phyloP scores from a whole-genome alignment of 306 rosid genomes.

The Mucuna pruriens region DNA sequence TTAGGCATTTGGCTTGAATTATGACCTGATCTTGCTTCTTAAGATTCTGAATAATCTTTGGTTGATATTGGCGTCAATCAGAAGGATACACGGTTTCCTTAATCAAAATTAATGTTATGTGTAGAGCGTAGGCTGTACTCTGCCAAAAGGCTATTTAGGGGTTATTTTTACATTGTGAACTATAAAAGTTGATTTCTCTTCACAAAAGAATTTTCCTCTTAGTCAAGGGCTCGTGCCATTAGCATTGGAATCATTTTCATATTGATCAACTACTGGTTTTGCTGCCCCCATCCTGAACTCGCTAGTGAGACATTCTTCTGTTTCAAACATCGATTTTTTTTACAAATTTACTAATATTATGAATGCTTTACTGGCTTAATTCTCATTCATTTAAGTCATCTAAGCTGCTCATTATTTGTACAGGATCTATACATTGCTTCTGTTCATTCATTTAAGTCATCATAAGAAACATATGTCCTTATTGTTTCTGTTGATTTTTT shows the following conservation, averaged over 20 bases:
- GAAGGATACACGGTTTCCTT: not conserved
- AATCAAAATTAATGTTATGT: not conserved
- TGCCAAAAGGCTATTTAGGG: not conserved
- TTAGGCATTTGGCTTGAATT: constrained; percentile 14
- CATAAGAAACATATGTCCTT: not conserved
- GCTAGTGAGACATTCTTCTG: not conserved
- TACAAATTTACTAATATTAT: not conserved
- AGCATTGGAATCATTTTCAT: not conserved
- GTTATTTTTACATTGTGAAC: not conserved
- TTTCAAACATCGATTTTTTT: not conserved
- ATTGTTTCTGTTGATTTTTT: not conserved
- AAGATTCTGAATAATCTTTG: not conserved
- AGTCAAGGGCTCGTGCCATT: constrained; percentile 7
- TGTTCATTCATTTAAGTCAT: not conserved
- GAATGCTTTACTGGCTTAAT: constrained; percentile 4
- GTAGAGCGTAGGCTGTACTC: not conserved
- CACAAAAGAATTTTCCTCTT: not conserved
- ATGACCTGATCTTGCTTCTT: constrained; percentile 14
- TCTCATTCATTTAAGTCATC: constrained; percentile 3
- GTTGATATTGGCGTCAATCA: constrained; percentile 19
- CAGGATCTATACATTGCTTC: not conserved
- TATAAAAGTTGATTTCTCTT: not conserved
- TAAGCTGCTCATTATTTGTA: not conserved
- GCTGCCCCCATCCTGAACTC: constrained; percentile 1
- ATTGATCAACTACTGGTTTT: constrained; percentile 8